Evolutionary conservation across 1,284 basidiomycete genomes (phyloP), one percentile per base, ranked within the genome.

Genomic region (Phaffia rhodozyma): DNA sequence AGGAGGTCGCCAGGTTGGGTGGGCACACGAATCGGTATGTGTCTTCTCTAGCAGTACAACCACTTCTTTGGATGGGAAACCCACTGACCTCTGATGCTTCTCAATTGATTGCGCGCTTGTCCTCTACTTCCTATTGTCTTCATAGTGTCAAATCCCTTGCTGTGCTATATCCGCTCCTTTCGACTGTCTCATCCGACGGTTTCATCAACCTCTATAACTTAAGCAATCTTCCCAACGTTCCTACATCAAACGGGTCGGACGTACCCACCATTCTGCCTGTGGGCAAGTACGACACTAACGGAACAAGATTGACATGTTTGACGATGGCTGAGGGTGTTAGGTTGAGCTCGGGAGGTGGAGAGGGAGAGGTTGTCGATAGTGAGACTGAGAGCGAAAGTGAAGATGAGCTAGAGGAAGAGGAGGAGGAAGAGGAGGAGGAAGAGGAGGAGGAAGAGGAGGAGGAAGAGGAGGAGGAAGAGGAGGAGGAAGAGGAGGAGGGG

Each of bases 181-280:
- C 83, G 63, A 87, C 88, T 3, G 84, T 83, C 18, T 92, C 89
- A 0, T 90, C 89, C 0, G 91, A 93, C 68, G 91, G 91, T 11
- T 82, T 83, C 62, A 84, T 93, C 69, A 83, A 85, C 69, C 72
- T 92, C 18, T 91, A 87, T 74, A 86, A 93, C 73, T 76, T 92
- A 43, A 79, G 80, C 1, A 70, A 72, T 1, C 71, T 86, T 2
- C 77, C 79, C 23, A 60, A 69, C 4, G 63, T 51, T 56, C 54
- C 63, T n/a, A 30, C 58, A 20, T 34, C 66, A 29, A 66, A 63
- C 11, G 68, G 63, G 47, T 66, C 58, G 58, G 69, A 61, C 4
- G 20, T 62, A 18, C 61, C 61, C 20, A 20, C 56, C n/a, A 32
- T 58, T 9, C 29, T 30, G 20, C 83, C 89, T 0, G 76, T 84